Evolutionary conservation across 148 eudicot genomes (phyloP), one percentile per base, ranked within the genome.

Genomic region (Camellia sinensis): DNA sequence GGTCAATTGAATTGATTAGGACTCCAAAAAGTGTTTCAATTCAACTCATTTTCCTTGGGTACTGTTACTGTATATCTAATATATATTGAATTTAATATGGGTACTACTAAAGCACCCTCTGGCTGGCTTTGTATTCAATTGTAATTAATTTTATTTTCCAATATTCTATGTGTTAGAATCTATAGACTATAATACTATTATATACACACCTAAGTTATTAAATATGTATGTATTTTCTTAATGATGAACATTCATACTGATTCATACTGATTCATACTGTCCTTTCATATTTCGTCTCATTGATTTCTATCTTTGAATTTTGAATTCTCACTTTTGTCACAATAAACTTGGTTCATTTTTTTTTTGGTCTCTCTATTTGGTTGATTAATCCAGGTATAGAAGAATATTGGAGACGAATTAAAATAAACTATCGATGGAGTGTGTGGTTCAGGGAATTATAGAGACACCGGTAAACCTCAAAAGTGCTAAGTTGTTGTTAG

Each of bases 371-470:
- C 21, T 15, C 64, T 14, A 29, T 43, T 18, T 10, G 13, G 7
- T 9, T 43, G 44, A 74, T 8, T 59, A 74, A 18, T 57, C 65
- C 50, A 57, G 65, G 48, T n/a, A 18, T 29, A 74, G 53, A 37
- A 59, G 53, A 59, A 62, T 3, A 62, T 41, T 74, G 45, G 9
- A 66, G 70, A 45, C 19, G 66, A 41, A 41, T 7, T 57, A 17
- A 74, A 66, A 59, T 29, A 18, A 13, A 37, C 53, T 29, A 13
- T 61, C 37, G 11, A 92, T 92, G 96, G 98, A 94, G 90, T 94
- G 97, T 74, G 95, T 92, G 73, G 98, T 94, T 83, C 94, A 94
- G 81, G 98, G 98, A 41, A 94, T 94, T 69, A 94, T 94, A 82
- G 97, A 94, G 81, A 94, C 97, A 40, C 90, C 89, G 94, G 98